Evolutionary conservation across 1,284 basidiomycete species (phyloP).

Genomic region (Neotropicomus parvogracilis): DNA sequence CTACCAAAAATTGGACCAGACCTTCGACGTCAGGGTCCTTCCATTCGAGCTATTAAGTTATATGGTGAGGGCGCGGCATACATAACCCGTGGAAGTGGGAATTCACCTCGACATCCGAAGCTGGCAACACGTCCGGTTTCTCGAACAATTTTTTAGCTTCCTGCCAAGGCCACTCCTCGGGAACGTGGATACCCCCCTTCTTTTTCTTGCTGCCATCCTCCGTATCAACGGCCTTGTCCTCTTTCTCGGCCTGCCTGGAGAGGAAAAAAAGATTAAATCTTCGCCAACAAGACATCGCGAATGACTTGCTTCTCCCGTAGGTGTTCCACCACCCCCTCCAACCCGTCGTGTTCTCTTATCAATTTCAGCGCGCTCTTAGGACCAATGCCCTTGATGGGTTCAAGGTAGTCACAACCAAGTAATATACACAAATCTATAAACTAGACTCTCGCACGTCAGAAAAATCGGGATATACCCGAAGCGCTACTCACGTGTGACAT

Average conservation of each 20-base stretch:
- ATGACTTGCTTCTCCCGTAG: conserved; percentile 70
- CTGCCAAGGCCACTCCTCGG: conserved; percentile 96
- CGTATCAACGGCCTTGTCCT: conserved; percentile 46
- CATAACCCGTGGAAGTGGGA: not conserved
- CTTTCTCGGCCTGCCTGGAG: conserved; percentile 47
- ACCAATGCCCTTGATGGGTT: conserved; percentile 93
- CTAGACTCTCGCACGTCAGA: conserved; percentile 39
- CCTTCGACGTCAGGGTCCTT: conserved; percentile 91
- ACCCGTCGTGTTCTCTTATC: conserved; percentile 78
- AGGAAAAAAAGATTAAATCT: conserved; percentile 1
- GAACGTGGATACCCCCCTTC: conserved; percentile 75
- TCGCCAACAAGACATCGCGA: not conserved
- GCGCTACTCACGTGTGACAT: conserved; percentile 73
- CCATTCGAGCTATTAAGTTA: conserved; percentile 80
- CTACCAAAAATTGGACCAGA: conserved; percentile 90
- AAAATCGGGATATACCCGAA: not conserved
- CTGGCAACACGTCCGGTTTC: conserved; percentile 85
- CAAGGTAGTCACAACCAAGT: conserved; percentile 97
- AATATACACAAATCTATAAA: conserved; percentile 98
- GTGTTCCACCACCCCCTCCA: conserved; percentile 81
- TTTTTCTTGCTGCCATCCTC: conserved; percentile 45
- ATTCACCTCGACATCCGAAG: conserved; percentile 80
- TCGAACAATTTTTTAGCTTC: conserved; percentile 90
- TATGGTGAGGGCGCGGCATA: not conserved
- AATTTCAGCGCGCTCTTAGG: conserved; percentile 96